Evolutionary conservation across 768 basidiomycete species (phyloP).

Genomic region (Naganishia randhawae): DNA sequence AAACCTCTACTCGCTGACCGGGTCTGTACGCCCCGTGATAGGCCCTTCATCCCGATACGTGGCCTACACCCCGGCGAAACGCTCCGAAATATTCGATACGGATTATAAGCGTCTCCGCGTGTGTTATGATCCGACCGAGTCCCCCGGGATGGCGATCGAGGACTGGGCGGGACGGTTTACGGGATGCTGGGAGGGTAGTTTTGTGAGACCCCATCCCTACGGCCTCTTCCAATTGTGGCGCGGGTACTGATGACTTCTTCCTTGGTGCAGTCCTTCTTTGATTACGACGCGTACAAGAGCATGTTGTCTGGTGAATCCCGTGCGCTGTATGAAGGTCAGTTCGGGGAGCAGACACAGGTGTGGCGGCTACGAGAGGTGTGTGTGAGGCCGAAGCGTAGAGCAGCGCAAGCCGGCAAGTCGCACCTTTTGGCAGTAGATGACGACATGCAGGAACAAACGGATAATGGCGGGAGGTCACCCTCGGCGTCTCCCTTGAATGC

Average conservation of each 20-base stretch:
- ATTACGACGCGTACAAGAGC: constrained; percentile 66
- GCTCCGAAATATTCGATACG: constrained; percentile 46
- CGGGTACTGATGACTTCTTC: constrained; percentile 1
- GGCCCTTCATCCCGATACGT: constrained; percentile 16
- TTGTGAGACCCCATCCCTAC: constrained; percentile 23
- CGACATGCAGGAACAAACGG: no score
- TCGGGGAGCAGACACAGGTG: constrained; percentile 81
- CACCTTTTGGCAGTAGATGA: no score
- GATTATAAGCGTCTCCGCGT: constrained; percentile 45
- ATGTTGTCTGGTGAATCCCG: constrained; percentile 56
- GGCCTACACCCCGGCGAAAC: constrained; percentile 29
- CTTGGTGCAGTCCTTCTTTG: constrained; percentile 58
- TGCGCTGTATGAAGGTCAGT: constrained; percentile 70
- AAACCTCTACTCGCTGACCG: no score
- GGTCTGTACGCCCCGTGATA: constrained; percentile 18
- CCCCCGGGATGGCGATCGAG: constrained; percentile 39
- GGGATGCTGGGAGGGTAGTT: constrained; percentile 48
- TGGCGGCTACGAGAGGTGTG: constrained; percentile 63
- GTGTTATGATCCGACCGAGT: constrained; percentile 48
- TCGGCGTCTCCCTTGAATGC: constrained; percentile 18
- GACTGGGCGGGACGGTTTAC: constrained; percentile 41
- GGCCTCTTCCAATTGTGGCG: neutral
- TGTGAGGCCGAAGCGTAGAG: constrained; percentile 32
- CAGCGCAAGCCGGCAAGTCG: neutral
- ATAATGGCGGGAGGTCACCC: neutral